Evolutionary conservation across 2,329 filamentous ascomycete genomes (phyloP), one percentile per base, ranked within the genome.

Genomic region (Ramularia collo-cygni): DNA sequence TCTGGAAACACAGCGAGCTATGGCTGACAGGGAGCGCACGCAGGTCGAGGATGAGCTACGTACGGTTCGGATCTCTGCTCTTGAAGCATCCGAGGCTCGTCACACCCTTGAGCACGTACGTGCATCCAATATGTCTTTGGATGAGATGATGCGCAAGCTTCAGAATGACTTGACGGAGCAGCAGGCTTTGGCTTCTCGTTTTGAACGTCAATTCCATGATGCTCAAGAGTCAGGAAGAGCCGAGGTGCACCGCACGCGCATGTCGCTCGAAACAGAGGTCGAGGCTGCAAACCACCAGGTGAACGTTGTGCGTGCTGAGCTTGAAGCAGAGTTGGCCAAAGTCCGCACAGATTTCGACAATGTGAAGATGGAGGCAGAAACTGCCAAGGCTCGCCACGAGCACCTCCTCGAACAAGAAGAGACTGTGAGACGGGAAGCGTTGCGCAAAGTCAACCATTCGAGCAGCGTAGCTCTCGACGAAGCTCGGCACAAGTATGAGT

Each of bases 271-370:
- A 60, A 75, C 76, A 9, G 86, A 95, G 57, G 70, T 95, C 24
- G 87, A 95, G 43, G 72, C 79, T 28, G 85, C 89, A 37, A 92
- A 89, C 57, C 81, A 85, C 59, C 83, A 94, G 55, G 83, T 90
- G 62, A 90, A 93, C 56, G 76, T 83, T 39, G 79, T 90, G 18
- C 83, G 87, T 37, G 79, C 83, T 33, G 83, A 90, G 55, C 75
- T 93, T 8, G 88, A 95, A 60, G 79, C 82, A 43, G 85, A 94
- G 59, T 76, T 92, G 44, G 65, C 73, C 17, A 81, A 80, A 54
- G 67, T 88, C 18, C 80, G 86, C 38, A 68, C 74, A 14, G 85
- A 94, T 59, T 68, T 94, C 30, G 86, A 95, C 48, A 80, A 81
- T 52, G 74, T 83, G 41, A 83, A 76, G 56, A 72, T 92, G 57